Evolutionary conservation across 129 eudicot genomes (phyloP).

Genomic region (Centaurea solstitialis): DNA sequence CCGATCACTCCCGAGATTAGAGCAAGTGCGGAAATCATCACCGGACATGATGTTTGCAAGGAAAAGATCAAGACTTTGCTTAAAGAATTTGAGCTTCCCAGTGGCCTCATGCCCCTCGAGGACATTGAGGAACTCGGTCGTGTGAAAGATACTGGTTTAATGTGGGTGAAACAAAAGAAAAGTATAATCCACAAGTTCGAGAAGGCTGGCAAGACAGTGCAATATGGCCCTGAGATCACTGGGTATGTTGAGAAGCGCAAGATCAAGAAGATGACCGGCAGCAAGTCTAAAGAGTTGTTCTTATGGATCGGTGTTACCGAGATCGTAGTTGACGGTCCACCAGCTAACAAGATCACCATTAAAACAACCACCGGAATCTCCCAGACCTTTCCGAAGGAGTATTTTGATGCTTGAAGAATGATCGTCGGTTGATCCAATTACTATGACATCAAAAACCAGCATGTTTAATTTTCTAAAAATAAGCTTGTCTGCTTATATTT

Average conservation of each 20-base stretch:
- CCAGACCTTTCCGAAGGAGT: conserved; percentile 39
- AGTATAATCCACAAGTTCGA: conserved; percentile 52
- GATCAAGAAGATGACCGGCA: conserved; percentile 60
- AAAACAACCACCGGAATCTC: conserved; percentile 50
- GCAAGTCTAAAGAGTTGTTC: conserved; percentile 57
- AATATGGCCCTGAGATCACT: conserved; percentile 57
- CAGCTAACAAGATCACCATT: conserved; percentile 47
- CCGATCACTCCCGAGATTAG: conserved; percentile 49
- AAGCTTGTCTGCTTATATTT: neutral
- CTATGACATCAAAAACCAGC: neutral
- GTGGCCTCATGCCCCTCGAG: conserved; percentile 50
- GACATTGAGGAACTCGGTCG: conserved; percentile 55
- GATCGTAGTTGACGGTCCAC: conserved; percentile 34
- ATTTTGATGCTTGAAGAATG: conserved; percentile 37
- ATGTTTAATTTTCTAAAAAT: neutral
- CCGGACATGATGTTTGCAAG: conserved; percentile 43
- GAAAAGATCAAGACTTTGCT: conserved; percentile 46
- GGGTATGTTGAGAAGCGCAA: conserved; percentile 36
- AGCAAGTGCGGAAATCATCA: conserved; percentile 44
- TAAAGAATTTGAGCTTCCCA: conserved; percentile 48
- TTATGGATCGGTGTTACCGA: conserved; percentile 47
- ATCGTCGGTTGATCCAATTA: neutral
- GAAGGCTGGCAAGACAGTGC: conserved; percentile 44
- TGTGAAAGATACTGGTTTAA: conserved; percentile 55
- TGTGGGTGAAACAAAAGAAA: conserved; percentile 64